A percentile compares a stretch with the other conserved stretches of the same genome.
phyloP scores from a whole-genome alignment of 331 rosid species.

The Erythrophleum ivorense region DNA sequence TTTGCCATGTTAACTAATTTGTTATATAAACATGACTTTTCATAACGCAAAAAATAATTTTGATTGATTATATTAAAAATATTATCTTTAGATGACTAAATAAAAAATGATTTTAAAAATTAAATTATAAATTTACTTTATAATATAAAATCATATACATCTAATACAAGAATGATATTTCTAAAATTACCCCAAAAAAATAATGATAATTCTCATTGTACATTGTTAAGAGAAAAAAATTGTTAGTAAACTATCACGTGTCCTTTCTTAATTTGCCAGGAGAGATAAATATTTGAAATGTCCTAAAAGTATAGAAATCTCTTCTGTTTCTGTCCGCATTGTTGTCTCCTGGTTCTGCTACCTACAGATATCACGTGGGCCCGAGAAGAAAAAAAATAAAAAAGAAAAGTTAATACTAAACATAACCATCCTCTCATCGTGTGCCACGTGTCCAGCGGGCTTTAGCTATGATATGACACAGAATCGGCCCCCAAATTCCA shows the following conservation, averaged over 20 bases:
- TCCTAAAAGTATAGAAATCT: not conserved
- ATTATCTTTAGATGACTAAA: no score
- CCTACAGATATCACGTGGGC: conserved; percentile 22
- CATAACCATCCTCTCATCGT: not conserved
- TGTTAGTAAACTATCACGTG: not conserved
- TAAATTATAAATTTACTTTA: no score
- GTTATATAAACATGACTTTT: no score
- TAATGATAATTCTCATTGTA: not conserved
- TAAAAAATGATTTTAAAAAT: no score
- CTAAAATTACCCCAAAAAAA: no score
- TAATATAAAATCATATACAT: no score
- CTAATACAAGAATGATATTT: no score
- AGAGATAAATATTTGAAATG: not conserved
- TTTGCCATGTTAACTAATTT: no score
- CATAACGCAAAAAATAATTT: no score
- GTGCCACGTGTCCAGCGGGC: conserved; percentile 47
- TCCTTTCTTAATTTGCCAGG: not conserved
- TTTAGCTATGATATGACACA: not conserved
- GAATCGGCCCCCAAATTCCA: no score
- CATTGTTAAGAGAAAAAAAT: no score
- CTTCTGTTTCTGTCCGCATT: not conserved
- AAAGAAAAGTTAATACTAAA: conserved; percentile 16
- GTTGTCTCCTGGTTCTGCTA: conserved; percentile 26
- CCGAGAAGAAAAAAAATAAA: not conserved
- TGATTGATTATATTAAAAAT: no score